Percentiles rank a stretch among this genome's conserved stretches.
These are phyloP conservation scores for Penicillium bovifimosum DNA, from an alignment of 495 filamentous ascomycete genomes.

Conservation along the genomic window DNA sequence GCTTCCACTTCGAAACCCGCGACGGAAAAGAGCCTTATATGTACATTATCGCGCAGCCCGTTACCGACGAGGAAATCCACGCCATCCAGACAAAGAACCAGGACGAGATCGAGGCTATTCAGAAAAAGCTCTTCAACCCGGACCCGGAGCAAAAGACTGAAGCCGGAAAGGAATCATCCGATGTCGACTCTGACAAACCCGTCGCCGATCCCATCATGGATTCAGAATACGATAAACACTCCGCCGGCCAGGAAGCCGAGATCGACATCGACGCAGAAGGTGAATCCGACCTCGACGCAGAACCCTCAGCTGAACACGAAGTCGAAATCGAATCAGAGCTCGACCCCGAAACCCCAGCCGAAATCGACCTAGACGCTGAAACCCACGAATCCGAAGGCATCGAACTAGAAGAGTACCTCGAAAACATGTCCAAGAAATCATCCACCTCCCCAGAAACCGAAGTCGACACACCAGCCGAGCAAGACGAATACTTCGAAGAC, in stretches of 20 bases:
- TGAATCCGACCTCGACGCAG: neutral
- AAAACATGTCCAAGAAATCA: too few relatives aligned
- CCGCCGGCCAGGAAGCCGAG: neutral
- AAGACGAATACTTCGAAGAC: conserved; percentile 7
- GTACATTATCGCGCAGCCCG: conserved; percentile 85
- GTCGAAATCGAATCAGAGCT: neutral
- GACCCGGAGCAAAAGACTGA: neutral
- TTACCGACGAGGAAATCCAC: conserved; percentile 64
- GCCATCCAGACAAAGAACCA: conserved; percentile 63
- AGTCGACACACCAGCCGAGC: neutral
- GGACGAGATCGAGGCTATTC: conserved; percentile 59
- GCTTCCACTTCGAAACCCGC: conserved; percentile 82
- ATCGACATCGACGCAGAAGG: neutral
- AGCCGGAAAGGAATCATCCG: neutral
- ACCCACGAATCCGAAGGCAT: neutral
- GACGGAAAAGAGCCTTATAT: conserved; percentile 58
- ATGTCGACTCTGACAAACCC: neutral
- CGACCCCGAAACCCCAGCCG: neutral
- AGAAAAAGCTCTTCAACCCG: conserved; percentile 49
- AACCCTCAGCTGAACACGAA: neutral
- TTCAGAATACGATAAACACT: neutral
- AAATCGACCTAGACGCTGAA: neutral
- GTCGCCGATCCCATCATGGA: neutral
- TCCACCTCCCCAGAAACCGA: neutral
- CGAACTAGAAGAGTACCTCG: too few relatives aligned